These are phyloP conservation scores for Eucalyptus sp. DNA, from an alignment of 345 rosid species.

Conservation along the genomic window DNA sequence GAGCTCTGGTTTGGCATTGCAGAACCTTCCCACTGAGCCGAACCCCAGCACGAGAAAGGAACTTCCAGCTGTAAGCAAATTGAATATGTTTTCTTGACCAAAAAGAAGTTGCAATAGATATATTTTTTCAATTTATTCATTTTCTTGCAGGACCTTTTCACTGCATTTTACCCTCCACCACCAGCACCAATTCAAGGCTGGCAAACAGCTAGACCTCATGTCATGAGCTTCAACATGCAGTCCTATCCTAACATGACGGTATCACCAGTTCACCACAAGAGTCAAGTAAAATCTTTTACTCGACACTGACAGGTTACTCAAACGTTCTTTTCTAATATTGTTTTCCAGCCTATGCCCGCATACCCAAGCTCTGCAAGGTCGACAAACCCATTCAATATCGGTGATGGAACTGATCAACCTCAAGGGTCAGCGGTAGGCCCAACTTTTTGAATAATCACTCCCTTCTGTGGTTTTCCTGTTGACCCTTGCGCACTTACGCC, in stretches of 20 bases:
- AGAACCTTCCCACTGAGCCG: conserved; percentile 14
- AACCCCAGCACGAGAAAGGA: conserved; percentile 36
- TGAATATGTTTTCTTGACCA: background rate
- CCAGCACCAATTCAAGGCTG: conserved; percentile 30
- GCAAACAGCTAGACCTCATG: conserved; percentile 31
- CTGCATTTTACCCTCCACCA: conserved; percentile 29
- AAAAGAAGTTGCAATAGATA: background rate
- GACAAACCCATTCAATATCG: conserved; percentile 59
- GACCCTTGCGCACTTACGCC: background rate
- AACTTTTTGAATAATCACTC: background rate
- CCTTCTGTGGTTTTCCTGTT: background rate
- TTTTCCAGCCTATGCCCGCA: conserved; percentile 28
- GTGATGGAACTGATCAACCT: conserved; percentile 13
- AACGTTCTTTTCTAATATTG: background rate
- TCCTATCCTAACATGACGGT: conserved; percentile 27
- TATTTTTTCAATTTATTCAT: background rate
- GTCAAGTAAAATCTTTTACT: background rate
- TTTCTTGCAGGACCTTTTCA: conserved; percentile 56
- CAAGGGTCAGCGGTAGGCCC: conserved; percentile 27
- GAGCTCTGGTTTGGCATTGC: conserved; percentile 9
- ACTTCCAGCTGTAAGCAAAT: conserved; percentile 50
- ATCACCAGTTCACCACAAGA: background rate
- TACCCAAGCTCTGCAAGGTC: conserved; percentile 21
- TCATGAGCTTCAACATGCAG: conserved; percentile 35
- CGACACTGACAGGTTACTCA: background rate